A percentile compares a stretch with the other conserved stretches of the same genome.
phyloP scores from a whole-genome alignment of 2,329 filamentous ascomycete genomes.

The Alternaria longipes region DNA sequence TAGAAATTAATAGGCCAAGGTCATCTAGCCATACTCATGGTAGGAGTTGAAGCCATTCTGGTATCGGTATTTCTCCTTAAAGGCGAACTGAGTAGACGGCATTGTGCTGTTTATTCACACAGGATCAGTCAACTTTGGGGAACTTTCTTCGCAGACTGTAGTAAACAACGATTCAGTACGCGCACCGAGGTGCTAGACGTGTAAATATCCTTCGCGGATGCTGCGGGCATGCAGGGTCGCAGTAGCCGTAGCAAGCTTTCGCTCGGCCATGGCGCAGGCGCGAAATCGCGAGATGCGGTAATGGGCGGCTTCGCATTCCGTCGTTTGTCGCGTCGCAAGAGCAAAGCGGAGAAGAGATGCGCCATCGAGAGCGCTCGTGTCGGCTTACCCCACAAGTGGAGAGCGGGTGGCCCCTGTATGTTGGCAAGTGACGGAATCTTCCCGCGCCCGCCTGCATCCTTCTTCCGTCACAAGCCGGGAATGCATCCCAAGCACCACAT shows the following conservation, averaged over 20 bases:
- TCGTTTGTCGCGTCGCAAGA: constrained; percentile 18
- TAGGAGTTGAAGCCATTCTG: constrained; percentile 80
- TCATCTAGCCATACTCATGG: constrained; percentile 68
- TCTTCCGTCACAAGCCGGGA: constrained; percentile 40
- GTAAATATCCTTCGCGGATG: constrained; percentile 29
- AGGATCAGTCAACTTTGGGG: constrained; percentile 36
- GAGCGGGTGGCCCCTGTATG: constrained; percentile 4
- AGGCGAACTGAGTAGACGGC: constrained; percentile 71
- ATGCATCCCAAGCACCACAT: constrained; percentile 9
- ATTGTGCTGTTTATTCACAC: constrained; percentile 56
- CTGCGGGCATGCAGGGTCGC: constrained; percentile 34
- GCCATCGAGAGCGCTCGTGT: constrained; percentile 10
- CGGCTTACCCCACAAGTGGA: constrained; percentile 35
- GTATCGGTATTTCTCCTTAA: constrained; percentile 76
- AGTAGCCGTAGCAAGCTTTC: constrained; percentile 25
- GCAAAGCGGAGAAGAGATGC: constrained; percentile 28
- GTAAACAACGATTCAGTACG: constrained; percentile 28
- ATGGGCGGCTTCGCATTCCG: constrained; percentile 43
- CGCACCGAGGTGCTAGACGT: not conserved
- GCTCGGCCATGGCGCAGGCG: constrained; percentile 29
- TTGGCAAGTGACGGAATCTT: constrained; percentile 38
- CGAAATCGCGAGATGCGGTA: constrained; percentile 39
- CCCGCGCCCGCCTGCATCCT: constrained; percentile 33
- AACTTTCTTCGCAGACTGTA: constrained; percentile 42
- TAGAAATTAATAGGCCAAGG: not conserved